These are phyloP conservation scores for Epichloe sibirici DNA, from an alignment of 2,329 filamentous ascomycete species.

Conservation along the genomic window DNA sequence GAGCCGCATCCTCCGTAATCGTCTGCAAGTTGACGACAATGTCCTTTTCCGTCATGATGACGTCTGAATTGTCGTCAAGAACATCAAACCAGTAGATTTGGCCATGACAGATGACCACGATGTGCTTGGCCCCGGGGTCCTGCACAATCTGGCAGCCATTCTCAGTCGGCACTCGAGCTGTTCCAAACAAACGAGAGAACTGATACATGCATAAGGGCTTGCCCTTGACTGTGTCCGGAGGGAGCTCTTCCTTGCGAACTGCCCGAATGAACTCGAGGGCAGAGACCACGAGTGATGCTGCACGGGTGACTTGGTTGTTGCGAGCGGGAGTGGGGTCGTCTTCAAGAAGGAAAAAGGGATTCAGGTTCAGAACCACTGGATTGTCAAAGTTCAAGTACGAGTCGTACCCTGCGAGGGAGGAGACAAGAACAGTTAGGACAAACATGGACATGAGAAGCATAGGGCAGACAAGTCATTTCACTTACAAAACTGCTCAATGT, in stretches of 20 bases:
- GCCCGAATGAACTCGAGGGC: conserved; percentile 86
- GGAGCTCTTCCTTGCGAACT: conserved; percentile 82
- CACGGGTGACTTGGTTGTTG: conserved; percentile 91
- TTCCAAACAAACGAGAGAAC: conserved; percentile 89
- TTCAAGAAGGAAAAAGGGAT: conserved; percentile 92
- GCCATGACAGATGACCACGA: conserved; percentile 85
- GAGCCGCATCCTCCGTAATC: conserved; percentile 79
- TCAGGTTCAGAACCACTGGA: conserved; percentile 91
- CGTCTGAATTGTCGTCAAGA: conserved; percentile 81
- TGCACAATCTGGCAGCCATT: conserved; percentile 94
- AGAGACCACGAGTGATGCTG: conserved; percentile 83
- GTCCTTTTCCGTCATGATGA: conserved; percentile 96
- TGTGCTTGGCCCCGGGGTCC: conserved; percentile 82
- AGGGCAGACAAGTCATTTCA: conserved; percentile 10
- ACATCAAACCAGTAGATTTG: conserved; percentile 99
- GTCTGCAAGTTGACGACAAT: conserved; percentile 83
- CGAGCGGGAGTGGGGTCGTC: conserved; percentile 94
- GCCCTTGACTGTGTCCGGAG: conserved; percentile 74
- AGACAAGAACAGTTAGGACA: conserved; percentile 4
- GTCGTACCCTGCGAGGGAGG: conserved; percentile 65
- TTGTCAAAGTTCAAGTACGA: conserved; percentile 98
- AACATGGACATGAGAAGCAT: not conserved
- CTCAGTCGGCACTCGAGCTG: conserved; percentile 84
- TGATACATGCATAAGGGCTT: conserved; percentile 95
- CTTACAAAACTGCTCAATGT: conserved; percentile 98